Percentiles rank a stretch among this genome's conserved stretches.
These are phyloP conservation scores for Spizellomyces sp. DNA, from an alignment of 192 early-diverging fungal genomes.

Conservation along the genomic window DNA sequence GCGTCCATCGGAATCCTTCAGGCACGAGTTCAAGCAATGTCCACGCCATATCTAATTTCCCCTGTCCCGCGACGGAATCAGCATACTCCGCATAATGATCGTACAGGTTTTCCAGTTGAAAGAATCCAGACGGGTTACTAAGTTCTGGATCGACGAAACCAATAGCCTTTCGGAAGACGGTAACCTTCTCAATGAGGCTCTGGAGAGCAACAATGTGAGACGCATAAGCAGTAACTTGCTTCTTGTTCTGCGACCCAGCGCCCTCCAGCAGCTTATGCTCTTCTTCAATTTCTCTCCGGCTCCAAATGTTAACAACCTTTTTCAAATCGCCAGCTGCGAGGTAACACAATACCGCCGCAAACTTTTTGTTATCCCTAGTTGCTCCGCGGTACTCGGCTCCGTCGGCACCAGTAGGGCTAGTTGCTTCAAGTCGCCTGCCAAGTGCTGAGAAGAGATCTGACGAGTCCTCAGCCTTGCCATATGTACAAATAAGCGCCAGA, in stretches of 20 bases:
- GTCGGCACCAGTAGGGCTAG: neutral
- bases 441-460: conserved; percentile 37
- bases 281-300: conserved; percentile 34
- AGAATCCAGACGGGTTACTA: conserved; percentile 41
- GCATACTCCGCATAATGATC: conserved; percentile 89
- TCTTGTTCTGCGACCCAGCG: conserved; percentile 2
- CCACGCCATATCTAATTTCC: conserved; percentile 72
- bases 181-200: conserved; percentile 84
- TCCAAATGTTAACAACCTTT: conserved; percentile 83
- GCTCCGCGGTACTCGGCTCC: neutral
- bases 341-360: conserved; percentile 80
- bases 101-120: conserved; percentile 71
- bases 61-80: conserved; percentile 71
- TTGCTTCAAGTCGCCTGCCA: conserved; percentile 45
- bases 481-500: conserved; percentile 91
- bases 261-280: conserved; percentile 29
- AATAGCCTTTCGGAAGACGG: conserved; percentile 91
- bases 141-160: conserved; percentile 83
- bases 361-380: conserved; percentile 42
- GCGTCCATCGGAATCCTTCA: conserved; percentile 46
- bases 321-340: conserved; percentile 80
- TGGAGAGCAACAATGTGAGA: conserved; percentile 67
- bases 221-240: conserved; percentile 36
- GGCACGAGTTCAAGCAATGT: conserved; percentile 81
- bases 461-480: conserved; percentile 81